phyloP scores from a whole-genome alignment of 148 eudicot genomes.

The Silene latifolia region DNA sequence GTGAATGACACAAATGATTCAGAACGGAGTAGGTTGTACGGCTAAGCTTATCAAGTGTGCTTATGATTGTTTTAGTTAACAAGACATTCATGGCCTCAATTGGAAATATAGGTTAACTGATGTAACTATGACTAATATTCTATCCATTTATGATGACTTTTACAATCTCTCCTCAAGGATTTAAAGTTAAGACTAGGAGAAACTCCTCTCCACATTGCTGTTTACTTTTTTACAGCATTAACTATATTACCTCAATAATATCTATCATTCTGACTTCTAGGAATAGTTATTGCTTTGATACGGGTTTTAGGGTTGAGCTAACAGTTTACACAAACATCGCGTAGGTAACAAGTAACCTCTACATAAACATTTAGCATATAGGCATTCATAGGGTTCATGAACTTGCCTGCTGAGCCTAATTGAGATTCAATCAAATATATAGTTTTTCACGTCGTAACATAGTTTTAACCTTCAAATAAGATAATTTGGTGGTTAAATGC shows the following conservation, averaged over 20 bases:
- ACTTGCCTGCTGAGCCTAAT: not conserved
- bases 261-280: not conserved
- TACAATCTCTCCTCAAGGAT: not conserved
- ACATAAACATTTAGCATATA: not conserved
- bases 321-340: not conserved
- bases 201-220: not conserved
- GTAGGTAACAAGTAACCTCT: constrained; percentile 7
- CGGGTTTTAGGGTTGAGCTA: not conserved
- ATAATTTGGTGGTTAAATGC: not conserved
- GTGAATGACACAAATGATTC: not conserved
- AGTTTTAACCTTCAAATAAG: not conserved
- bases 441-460: not conserved
- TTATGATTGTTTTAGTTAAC: not conserved
- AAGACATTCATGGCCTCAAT: not conserved
- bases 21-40: not conserved
- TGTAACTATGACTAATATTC: not conserved
- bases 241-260: not conserved
- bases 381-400: not conserved
- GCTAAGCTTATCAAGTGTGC: not conserved
- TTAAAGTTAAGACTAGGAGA: not conserved
- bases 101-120: not conserved
- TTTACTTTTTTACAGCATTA: not conserved
- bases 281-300: not conserved
- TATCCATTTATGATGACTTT: not conserved
- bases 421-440: not conserved